Evolutionary conservation across 2,329 filamentous ascomycete genomes (phyloP), one percentile per base, ranked within the genome.

Genomic region (Fusarium sp.): DNA sequence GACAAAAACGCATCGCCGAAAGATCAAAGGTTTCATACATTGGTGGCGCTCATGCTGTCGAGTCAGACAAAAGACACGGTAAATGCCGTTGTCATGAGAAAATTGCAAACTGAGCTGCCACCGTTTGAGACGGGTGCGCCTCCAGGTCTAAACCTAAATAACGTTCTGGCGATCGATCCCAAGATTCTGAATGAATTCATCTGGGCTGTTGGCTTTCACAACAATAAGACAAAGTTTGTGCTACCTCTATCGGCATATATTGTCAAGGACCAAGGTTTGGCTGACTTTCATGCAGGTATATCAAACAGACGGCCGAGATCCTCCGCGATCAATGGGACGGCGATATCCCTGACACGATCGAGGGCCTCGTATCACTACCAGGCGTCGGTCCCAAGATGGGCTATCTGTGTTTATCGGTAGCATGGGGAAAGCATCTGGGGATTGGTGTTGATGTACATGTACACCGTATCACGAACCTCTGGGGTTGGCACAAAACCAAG

Each of bases 361-460:
- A 90, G 67, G 93, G 91, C 1, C 85, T 98, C 21, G 90, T 90
- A 54, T 88, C 89, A 3, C 86, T 97, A 0, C 94, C 94, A 0
- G 94, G 94, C 7, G 94, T 98, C 2, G 94, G 94, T 0, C 94
- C 94, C 30, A 98, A 98, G 82, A 98, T 98, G 94, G 94, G 91
- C 14, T 94, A 96, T 78, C 87, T 98, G 23, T 95, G 92, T 78
- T 88, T 97, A 83, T 91, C 90, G 48, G 91, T 91, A 1, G 93
- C 75, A 86, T 89, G 87, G 87, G 80, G 82, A 84, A 89, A 75
- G 28, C 49, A 63, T 47, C 20, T 63, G 23, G 94, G 94, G 10
- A 97, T 98, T 69, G 94, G 94, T 27, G 94, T 98, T 50, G 94
- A 98, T 78, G 94, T 97, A 7, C 94, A 98, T 80, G 94, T 98